These are phyloP conservation scores for Colletotrichum shisoi DNA, from an alignment of 2,329 filamentous ascomycete species.

Conservation along the genomic window DNA sequence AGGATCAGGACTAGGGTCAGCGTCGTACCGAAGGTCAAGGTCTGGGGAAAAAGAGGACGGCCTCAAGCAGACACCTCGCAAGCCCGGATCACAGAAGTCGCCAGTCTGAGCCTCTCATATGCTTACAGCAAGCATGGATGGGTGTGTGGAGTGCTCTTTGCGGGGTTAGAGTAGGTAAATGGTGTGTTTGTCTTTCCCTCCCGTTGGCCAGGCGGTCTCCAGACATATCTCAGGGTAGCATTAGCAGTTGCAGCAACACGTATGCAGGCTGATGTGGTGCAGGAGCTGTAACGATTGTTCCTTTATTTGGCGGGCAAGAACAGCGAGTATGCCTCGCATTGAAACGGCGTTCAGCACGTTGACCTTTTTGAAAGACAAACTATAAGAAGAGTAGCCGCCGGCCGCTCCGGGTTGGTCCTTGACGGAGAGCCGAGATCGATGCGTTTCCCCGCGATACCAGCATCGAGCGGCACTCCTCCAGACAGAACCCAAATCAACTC, in stretches of 20 bases:
- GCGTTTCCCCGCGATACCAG: constrained; percentile 18
- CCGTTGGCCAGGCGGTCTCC: constrained; percentile 5
- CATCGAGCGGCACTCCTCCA: constrained; percentile 8
- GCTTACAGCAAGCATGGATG: constrained; percentile 13
- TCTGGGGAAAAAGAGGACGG: constrained; percentile 24
- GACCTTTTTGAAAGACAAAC: constrained; percentile 15
- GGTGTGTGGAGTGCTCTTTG: constrained; percentile 1
- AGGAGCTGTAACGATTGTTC: constrained; percentile 17
- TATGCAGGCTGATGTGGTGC: constrained; percentile 3
- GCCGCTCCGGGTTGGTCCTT: constrained; percentile 21
- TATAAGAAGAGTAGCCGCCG: constrained; percentile 8
- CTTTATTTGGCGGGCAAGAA: constrained; percentile 8
- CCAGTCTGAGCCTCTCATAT: constrained; percentile 16
- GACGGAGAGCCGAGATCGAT: constrained; percentile 8
- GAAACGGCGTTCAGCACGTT: constrained; percentile 21
- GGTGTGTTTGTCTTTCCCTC: constrained; percentile 1
- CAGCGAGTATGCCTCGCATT: constrained; percentile 30
- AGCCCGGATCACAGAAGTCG: constrained; percentile 20
- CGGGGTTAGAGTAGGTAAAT: constrained; percentile 28
- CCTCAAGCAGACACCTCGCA: constrained; percentile 26
- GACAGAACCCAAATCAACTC: background rate
- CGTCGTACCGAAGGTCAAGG: background rate
- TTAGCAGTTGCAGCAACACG: background rate
- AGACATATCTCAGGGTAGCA: constrained; percentile 6
- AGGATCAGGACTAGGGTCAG: constrained; percentile 4